Percentiles rank a stretch among this genome's conserved stretches.
Evolutionary conservation across 2,329 filamentous ascomycete species (phyloP).

Genomic region (Rhinocladiella mackenziei): DNA sequence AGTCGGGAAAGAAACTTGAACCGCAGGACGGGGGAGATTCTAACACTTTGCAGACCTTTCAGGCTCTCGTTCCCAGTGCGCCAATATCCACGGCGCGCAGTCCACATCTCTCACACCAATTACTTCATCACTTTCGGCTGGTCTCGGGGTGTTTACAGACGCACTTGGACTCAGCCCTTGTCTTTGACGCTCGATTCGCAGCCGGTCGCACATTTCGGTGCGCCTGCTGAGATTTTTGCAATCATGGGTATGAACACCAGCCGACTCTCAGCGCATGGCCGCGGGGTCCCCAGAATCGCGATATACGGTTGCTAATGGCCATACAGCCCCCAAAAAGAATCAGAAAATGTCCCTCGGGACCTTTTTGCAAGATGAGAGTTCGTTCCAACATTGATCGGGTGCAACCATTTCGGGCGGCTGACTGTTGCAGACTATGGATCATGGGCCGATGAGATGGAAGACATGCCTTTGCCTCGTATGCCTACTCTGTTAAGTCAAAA

Average conservation of each 20-base stretch:
- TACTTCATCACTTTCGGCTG: conserved; percentile 1
- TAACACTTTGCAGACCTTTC: not conserved
- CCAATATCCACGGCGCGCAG: not conserved
- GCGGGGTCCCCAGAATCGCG: not conserved
- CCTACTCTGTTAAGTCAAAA: conserved; percentile 33
- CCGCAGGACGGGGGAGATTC: too few relatives aligned
- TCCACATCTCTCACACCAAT: not conserved
- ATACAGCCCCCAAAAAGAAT: conserved; percentile 82
- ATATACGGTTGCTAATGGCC: conserved; percentile 7
- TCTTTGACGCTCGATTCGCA: not conserved
- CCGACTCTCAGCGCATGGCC: conserved; percentile 1
- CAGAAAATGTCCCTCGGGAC: conserved; percentile 97
- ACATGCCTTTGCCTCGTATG: conserved; percentile 68
- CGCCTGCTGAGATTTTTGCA: conserved; percentile 23
- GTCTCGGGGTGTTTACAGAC: conserved; percentile 5
- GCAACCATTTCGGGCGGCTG: conserved; percentile 24
- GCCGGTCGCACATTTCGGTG: conserved; percentile 15
- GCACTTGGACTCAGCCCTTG: conserved; percentile 6
- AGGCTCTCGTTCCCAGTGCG: not conserved
- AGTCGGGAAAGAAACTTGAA: too few relatives aligned
- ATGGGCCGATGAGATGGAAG: conserved; percentile 99
- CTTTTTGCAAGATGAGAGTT: conserved; percentile 90
- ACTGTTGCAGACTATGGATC: conserved; percentile 66
- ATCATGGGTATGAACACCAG: conserved; percentile 26
- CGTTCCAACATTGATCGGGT: conserved; percentile 39